Evolutionary conservation across 164 flowering plant species (phyloP), one percentile per base, ranked within the genome.

Genomic region (Tetracentron sinense): DNA sequence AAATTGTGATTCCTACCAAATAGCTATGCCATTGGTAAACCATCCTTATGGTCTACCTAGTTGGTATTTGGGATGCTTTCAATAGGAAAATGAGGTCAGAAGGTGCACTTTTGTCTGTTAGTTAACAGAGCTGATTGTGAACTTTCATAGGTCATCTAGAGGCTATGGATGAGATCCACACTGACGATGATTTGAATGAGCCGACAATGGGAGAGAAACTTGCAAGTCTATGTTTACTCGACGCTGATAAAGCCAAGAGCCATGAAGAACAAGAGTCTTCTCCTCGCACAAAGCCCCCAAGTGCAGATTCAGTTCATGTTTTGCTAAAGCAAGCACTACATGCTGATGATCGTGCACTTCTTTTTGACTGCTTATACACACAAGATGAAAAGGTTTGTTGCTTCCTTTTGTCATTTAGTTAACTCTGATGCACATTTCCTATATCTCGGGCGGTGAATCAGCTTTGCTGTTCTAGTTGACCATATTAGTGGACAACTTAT

Each of bases 171-270:
- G 79, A 69, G 54, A 38, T 30, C 21, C 69, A 63, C 15, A 64
- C 72, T 21, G 73, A 74, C 35, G 75, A 79, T 64, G 84, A 85
- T 72, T 29, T 61, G 57, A 78, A 77, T 65, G 97, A 87, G 74
- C 96, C 89, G 30, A 88, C 98, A 49, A 92, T 92, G 83, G 98
- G 92, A 8, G 98, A 92, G 72, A 89, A 90, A 69, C 91, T 92
- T 62, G 82, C 77, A 22, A 77, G 68, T 62, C 64, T 92, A 29
- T 78, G 78, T 56, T 47, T 85, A 54, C 22, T 69, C 52, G 78
- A 77, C 7, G 67, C 67, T 21, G 66, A 56, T 20, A 61, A 72
- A 47, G 22, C 31, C 28, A 69, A 61, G 33, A 72, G 21, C 49
- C 56, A 33, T 30, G 73, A 73, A 56, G 25, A 64, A 44, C 65